These are phyloP conservation scores for Lodderomyces beijingensis DNA, from an alignment of 1,139 yeast genomes.

Conservation along the genomic window DNA sequence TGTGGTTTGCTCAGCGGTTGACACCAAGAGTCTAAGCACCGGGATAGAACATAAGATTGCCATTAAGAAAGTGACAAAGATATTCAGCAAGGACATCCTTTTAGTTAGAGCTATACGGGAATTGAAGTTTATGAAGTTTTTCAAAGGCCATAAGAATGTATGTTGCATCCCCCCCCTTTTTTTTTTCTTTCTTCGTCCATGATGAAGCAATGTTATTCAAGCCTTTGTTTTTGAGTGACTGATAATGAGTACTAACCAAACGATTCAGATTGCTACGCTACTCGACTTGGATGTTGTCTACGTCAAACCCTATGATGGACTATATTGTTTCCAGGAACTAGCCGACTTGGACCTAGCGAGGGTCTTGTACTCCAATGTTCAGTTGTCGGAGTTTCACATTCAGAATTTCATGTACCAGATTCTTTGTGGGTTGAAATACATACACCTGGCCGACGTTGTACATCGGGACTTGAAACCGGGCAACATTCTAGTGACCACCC, in stretches of 20 bases:
- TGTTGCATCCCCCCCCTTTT: conserved; percentile 15
- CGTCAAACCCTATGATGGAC: conserved; percentile 69
- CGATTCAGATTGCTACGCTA: conserved; percentile 67
- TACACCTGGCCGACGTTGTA: conserved; percentile 80
- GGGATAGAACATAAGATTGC: conserved; percentile 40
- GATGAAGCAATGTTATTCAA: too few species aligned
- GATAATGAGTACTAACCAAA: too few species aligned
- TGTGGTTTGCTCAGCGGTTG: conserved; percentile 78
- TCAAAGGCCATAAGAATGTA: conserved; percentile 76
- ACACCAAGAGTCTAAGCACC: conserved; percentile 29
- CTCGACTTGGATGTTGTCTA: conserved; percentile 69
- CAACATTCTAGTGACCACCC: conserved; percentile 67
- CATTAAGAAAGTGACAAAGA: conserved; percentile 70
- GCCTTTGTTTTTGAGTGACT: too few species aligned
- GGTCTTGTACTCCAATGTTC: conserved; percentile 72
- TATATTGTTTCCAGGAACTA: conserved; percentile 77
- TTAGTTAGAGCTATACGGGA: conserved; percentile 76
- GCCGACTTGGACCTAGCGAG: conserved; percentile 76
- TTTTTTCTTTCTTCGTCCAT: too few species aligned
- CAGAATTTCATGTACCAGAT: conserved; percentile 74
- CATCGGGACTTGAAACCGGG: conserved; percentile 88
- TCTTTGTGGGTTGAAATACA: conserved; percentile 73
- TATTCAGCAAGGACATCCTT: conserved; percentile 60
- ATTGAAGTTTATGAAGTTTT: conserved; percentile 69
- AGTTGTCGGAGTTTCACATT: conserved; percentile 80